Evolutionary conservation across 805 yeast species (phyloP), one percentile per base, ranked within the genome.

Genomic region (Peterozyma toletana): DNA sequence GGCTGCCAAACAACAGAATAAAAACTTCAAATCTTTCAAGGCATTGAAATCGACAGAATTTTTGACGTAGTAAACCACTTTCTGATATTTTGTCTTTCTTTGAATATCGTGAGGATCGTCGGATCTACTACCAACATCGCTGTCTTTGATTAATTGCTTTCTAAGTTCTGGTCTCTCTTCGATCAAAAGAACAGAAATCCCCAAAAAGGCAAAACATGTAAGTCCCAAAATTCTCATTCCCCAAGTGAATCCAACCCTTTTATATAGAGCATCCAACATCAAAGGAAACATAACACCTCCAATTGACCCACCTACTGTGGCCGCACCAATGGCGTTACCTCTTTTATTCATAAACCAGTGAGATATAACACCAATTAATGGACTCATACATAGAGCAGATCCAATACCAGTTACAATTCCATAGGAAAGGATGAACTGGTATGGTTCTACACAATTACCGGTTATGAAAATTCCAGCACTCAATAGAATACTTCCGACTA

Each of bases 281-380:
- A 81, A 58, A 1, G 88, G 86, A 55, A 77, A 74, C 5, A 79
- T 53, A 10, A 80, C 66, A 3, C 88, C 89, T 1, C 87, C 88
- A 9, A 78, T 59, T 3, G 84, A 76, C 1, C 85, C 86, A 2
- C 87, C 88, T 7, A 77, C 59, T 50, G 63, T 48, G 10, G 57
- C 55, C 11, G 49, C 39, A 3, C 57, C 59, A 34, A 52, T 49
- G 15, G 66, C 70, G 44, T 53, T 56, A 1, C 73, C 76, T 48
- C 75, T 56, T 48, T 66, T 69, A 36, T 54, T 55, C 45, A 54
- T 55, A 50, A 70, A 70, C 73, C 73, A 70, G 46, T 71, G 76
- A 40, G 70, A 61, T n/a, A 70, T 59, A 18, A 67, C 71, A 3
- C 73, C 69, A 10, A 70, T 55, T 53, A 73, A 55, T 40, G 80